Evolutionary conservation across 768 basidiomycete genomes (phyloP), one percentile per base, ranked within the genome.

Genomic region (Floccularia luteovirens): DNA sequence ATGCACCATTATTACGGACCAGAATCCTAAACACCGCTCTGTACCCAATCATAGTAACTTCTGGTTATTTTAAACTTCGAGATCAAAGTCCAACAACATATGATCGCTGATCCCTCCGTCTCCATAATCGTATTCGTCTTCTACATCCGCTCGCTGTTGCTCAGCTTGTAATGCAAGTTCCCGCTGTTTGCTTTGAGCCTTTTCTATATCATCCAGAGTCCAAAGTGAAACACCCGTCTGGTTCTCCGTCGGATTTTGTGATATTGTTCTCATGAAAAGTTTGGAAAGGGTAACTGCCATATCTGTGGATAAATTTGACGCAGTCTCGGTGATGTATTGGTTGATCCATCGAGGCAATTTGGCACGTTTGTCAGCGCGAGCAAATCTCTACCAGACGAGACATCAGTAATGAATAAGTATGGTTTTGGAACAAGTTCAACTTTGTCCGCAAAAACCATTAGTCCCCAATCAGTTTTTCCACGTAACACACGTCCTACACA

Each of bases 371-470:
- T 94, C 90, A 5, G 86, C 84, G 36, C 91, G 77, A 8, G 90
- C 90, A 56, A 91, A 94, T 16, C 90, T 83, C 90, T 94, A 51
- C 3, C 25, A 21, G 43, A 36, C 27, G 14, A 8, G 14, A 28
- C 23, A 14, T 42, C n/a, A 38, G 22, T 40, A 34, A 12, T 39
- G 27, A 16, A 31, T 10, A 21, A 24, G 10, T 8, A 28, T 28
- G 14, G 27, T 28, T 28, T 30, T 24, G 7, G 10, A n/a, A 49
- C 56, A 33, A 41, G 8, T 17, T 31, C 23, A 92, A n/a, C 96
- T 78, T 94, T 96, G 62, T 99, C 96, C 0, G 96, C 96, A 58
- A 99, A 99, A 8, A 98, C 81, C 96, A 99, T 99, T 52, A 99
- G 62, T 24, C 96, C 96, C 90, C 96, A 99, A 62, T 99, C 96